Conservation (phyloP, 345 rosid species). For the Salix koriyanagi region DNA sequence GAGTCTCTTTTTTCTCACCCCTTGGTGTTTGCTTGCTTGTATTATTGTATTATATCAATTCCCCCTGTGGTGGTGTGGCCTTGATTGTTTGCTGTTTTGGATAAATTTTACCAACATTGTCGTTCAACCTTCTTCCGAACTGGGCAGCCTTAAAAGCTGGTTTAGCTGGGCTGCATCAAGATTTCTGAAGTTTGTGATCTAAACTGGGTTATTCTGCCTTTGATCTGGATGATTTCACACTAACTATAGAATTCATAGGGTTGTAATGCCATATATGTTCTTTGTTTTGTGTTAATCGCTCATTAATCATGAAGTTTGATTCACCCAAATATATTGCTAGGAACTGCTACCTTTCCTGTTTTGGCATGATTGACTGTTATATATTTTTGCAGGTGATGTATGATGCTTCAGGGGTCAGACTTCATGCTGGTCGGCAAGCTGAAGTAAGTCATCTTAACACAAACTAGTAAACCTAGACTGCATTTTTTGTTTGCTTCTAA, state of each 20-base stretch:
- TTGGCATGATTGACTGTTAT: not conserved
- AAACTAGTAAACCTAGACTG: not conserved
- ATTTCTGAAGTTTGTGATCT: not conserved
- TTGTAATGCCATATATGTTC: not conserved
- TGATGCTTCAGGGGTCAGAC: slow-evolving; percentile 94
- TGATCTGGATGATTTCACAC: not conserved
- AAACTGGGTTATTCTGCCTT: not conserved
- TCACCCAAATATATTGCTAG: not conserved
- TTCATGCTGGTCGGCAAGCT: slow-evolving; percentile 98
- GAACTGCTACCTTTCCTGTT: not conserved
- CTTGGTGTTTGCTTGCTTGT: not conserved
- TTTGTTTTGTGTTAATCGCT: not conserved
- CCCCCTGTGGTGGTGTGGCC: not conserved
- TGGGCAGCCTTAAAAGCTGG: not conserved
- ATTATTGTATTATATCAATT: not conserved
- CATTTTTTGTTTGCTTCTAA: not conserved
- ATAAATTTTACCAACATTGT: not conserved
- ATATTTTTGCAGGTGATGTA: slow-evolving; percentile 71
- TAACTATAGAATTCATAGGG: not conserved
- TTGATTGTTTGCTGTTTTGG: not conserved
- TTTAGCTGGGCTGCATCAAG: not conserved
- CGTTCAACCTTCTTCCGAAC: not conserved
- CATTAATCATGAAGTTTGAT: not conserved
- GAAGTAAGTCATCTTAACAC: slow-evolving; percentile 48
- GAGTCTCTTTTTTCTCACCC: slow-evolving; percentile 27